phyloP scores from a whole-genome alignment of 1,139 yeast genomes.

The Pneumocystis carinii region DNA sequence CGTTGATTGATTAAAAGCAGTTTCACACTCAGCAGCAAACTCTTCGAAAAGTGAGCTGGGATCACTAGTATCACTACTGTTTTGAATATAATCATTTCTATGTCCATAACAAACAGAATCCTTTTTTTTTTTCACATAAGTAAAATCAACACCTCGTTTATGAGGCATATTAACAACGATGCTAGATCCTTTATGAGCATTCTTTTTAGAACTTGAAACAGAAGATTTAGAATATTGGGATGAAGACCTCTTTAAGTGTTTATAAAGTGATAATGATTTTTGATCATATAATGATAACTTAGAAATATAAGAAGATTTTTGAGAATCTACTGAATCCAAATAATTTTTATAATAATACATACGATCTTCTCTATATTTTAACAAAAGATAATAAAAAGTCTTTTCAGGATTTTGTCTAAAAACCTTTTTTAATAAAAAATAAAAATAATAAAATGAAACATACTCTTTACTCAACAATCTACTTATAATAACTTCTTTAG shows the following conservation, averaged over 20 bases:
- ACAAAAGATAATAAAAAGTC: constrained; percentile 68
- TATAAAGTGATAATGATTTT: constrained; percentile 5
- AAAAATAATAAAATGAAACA: neutral
- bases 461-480: constrained; percentile 39
- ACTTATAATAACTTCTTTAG: constrained; percentile 42
- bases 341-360: constrained; percentile 16
- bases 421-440: neutral
- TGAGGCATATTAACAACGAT: neutral
- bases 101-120: neutral
- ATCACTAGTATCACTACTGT: neutral
- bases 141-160: neutral
- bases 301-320: constrained; percentile 6
- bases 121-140: neutral
- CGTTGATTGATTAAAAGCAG: constrained; percentile 7
- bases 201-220: constrained; percentile 4
- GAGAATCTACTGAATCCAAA: constrained; percentile 4
- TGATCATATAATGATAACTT: constrained; percentile 1
- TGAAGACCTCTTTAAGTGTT: constrained; percentile 5
- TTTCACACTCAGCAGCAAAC: constrained; percentile 9
- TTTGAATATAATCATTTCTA: neutral
- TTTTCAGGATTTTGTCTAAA: constrained; percentile 58
- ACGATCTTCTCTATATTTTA: constrained; percentile 76
- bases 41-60: constrained; percentile 3
- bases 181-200: neutral
- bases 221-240: constrained; percentile 4